phyloP scores from a whole-genome alignment of 371 early-diverging fungal genomes.

The Circinella minor region DNA sequence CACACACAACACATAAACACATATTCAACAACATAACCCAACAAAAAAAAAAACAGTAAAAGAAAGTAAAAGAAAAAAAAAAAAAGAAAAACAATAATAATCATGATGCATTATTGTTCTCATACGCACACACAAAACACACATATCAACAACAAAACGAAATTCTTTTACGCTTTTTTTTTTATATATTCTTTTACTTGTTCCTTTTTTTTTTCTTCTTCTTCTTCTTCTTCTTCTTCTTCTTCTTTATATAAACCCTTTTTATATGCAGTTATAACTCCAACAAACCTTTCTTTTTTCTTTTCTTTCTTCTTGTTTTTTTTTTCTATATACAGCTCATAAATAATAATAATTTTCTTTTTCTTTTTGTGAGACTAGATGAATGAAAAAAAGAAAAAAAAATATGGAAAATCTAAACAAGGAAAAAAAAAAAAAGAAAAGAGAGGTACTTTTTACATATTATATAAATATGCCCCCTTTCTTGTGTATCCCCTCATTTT shows the following conservation, averaged over 20 bases:
- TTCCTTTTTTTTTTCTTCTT: slow-evolving; percentile 8
- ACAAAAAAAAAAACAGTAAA: not conserved
- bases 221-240: slow-evolving; percentile 6
- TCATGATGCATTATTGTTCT: not conserved
- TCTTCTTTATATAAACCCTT: slow-evolving; percentile 1
- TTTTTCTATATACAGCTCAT: not conserved
- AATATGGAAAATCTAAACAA: no score
- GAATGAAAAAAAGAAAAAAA: no score
- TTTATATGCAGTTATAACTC: no score
- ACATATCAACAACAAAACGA: no score
- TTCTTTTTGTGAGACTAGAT: no score
- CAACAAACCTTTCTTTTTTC: no score
- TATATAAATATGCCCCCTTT: not conserved
- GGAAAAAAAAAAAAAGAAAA: no score
- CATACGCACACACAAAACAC: no score
- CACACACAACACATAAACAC: not conserved
- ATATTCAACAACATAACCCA: not conserved
- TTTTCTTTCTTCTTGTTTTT: not conserved
- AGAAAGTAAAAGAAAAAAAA: not conserved
- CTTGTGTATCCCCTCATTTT: slow-evolving; percentile 5
- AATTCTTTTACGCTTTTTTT: no score
- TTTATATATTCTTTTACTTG: no score
- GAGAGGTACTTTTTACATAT: not conserved
- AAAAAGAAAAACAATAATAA: not conserved
- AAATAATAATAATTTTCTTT: no score